Conservation (phyloP, 805 yeast species). For the Candida quercuum region DNA sequence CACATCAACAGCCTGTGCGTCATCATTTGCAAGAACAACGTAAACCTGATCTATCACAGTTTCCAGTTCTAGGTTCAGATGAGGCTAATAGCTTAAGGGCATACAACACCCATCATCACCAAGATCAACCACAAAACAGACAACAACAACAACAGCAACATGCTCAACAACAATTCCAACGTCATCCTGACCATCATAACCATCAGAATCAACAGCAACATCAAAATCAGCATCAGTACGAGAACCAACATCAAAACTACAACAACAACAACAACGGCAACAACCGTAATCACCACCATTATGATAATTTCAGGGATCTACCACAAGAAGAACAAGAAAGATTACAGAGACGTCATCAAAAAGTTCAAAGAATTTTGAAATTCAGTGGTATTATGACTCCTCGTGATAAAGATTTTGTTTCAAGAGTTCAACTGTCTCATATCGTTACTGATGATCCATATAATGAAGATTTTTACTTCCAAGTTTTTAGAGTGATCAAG, state of each 20-base stretch:
- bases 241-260: constrained; percentile 18
- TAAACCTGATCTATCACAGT: constrained; percentile 37
- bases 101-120: constrained; percentile 12
- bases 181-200: constrained; percentile 8
- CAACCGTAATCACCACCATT: constrained; percentile 26
- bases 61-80: constrained; percentile 50
- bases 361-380: constrained; percentile 67
- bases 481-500: constrained; percentile 77
- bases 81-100: constrained; percentile 21
- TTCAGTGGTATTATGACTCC: constrained; percentile 96
- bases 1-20: constrained; percentile 2
- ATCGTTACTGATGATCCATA: constrained; percentile 96
- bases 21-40: no score
- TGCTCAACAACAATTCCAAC: constrained; percentile 12
- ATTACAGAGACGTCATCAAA: constrained; percentile 62
- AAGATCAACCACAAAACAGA: constrained; percentile 15
- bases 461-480: constrained; percentile 94
- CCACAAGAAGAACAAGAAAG: constrained; percentile 71
- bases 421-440: constrained; percentile 90
- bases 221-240: constrained; percentile 20
- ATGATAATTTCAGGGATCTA: constrained; percentile 33
- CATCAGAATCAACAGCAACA: constrained; percentile 11
- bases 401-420: constrained; percentile 92
- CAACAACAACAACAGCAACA: constrained; percentile 20
- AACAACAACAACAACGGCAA: constrained; percentile 17